A percentile compares a stretch with the other conserved stretches of the same genome.
Conservation (phyloP, 148 eudicot species). For the Rhododendron mucronatum region DNA sequence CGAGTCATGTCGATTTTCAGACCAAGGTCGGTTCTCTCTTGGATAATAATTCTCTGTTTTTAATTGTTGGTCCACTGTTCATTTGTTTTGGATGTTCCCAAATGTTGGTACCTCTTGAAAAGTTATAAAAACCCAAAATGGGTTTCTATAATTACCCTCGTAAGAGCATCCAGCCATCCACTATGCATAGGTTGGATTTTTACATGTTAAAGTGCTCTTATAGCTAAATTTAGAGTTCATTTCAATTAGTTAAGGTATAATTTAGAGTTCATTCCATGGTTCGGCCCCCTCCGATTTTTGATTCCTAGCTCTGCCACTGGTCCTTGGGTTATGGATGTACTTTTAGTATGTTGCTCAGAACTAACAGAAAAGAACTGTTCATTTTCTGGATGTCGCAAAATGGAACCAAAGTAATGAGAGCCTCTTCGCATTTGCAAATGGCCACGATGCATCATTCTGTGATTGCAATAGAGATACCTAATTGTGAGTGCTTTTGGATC, state of each 20-base stretch:
- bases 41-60: background rate
- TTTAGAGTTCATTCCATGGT: background rate
- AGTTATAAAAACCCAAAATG: background rate
- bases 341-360: background rate
- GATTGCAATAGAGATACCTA: background rate
- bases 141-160: too few species aligned
- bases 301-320: too few species aligned
- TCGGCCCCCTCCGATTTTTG: too few species aligned
- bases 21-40: slow-evolving; percentile 37
- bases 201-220: background rate
- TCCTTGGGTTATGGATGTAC: too few species aligned
- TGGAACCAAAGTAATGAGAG: background rate
- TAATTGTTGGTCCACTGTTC: too few species aligned
- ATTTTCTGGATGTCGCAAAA: background rate
- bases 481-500: background rate
- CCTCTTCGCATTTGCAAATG: background rate
- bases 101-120: too few species aligned
- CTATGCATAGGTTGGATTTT: too few species aligned
- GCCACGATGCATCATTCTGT: background rate
- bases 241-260: too few species aligned
- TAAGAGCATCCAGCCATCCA: too few species aligned
- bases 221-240: too few species aligned
- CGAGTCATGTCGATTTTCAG: slow-evolving; percentile 66
- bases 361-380: background rate
- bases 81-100: too few species aligned